A percentile compares a stretch with the other conserved stretches of the same genome.
phyloP scores from a whole-genome alignment of 495 filamentous ascomycete species.

The Mytilinidion resinicola region DNA sequence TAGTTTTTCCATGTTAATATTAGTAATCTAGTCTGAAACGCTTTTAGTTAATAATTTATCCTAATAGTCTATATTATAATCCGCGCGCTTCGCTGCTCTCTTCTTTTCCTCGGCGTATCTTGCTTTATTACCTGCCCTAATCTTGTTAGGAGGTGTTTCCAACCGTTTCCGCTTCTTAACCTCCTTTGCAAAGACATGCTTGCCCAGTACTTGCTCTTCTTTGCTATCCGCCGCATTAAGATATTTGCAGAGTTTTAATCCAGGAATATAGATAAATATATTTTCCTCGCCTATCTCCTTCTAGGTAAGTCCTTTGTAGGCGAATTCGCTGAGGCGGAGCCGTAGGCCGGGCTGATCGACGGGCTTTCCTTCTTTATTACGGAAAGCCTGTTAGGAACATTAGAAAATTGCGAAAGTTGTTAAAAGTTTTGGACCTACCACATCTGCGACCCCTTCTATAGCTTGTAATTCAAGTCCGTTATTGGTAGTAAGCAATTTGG shows the following conservation, averaged over 20 bases:
- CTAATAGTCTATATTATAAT: slow-evolving; percentile 7
- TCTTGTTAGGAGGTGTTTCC: slow-evolving; percentile 6
- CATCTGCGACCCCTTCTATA: background rate
- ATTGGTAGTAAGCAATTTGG: background rate
- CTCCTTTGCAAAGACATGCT: slow-evolving; percentile 8
- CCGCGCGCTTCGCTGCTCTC: no score
- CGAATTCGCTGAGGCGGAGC: slow-evolving; percentile 21
- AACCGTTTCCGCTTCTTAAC: slow-evolving; percentile 15
- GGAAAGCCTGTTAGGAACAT: slow-evolving; percentile 8
- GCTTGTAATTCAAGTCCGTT: slow-evolving; percentile 1
- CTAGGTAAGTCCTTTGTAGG: slow-evolving; percentile 15
- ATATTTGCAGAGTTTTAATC: slow-evolving; percentile 16
- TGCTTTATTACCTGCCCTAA: slow-evolving; percentile 5
- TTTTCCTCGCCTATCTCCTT: slow-evolving; percentile 10
- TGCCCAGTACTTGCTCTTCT: slow-evolving; percentile 6
- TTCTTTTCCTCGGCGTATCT: slow-evolving; percentile 4
- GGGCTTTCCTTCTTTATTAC: slow-evolving; percentile 23
- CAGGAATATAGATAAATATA: slow-evolving; percentile 14
- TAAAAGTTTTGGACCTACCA: background rate
- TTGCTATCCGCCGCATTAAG: slow-evolving; percentile 13
- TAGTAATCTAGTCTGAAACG: no score
- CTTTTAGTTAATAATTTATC: no score
- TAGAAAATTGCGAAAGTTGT: background rate
- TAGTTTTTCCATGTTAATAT: no score
- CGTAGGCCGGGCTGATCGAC: slow-evolving; percentile 23